phyloP scores from a whole-genome alignment of 768 basidiomycete genomes.

The Xerocomus brunneocitrinus region DNA sequence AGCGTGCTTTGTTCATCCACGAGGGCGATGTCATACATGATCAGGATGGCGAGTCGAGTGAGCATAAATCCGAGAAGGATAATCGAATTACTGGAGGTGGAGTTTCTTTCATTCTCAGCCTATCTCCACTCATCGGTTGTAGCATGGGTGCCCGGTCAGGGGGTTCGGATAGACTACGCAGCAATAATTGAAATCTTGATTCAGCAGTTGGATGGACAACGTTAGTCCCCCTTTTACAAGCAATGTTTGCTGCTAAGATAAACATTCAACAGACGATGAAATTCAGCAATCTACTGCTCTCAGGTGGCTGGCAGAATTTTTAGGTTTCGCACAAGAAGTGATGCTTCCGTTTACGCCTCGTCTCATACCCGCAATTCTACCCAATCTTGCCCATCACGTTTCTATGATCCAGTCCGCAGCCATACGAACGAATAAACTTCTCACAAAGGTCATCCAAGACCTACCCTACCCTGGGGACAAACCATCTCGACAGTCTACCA shows the following conservation, averaged over 20 bases:
- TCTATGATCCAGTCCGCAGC: constrained; percentile 86
- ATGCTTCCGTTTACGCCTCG: constrained; percentile 94
- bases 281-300: constrained; percentile 95
- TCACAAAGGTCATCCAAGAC: constrained; percentile 80
- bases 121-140: constrained; percentile 5
- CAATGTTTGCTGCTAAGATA: constrained; percentile 1
- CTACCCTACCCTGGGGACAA: constrained; percentile 69
- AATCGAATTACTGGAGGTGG: constrained; percentile 63
- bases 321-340: constrained; percentile 82
- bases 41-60: constrained; percentile 41
- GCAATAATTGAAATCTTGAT: constrained; percentile 93
- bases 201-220: constrained; percentile 77
- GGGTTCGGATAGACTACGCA: constrained; percentile 84
- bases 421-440: constrained; percentile 76
- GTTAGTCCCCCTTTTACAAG: constrained; percentile 41
- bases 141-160: constrained; percentile 94
- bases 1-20: constrained; percentile 53
- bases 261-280: constrained; percentile 60
- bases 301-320: constrained; percentile 87
- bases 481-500: constrained; percentile 19
- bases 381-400: constrained; percentile 90
- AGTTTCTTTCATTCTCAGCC: constrained; percentile 8
- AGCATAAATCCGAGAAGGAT: constrained; percentile 42
- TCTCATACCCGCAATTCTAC: constrained; percentile 87
- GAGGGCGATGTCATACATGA: constrained; percentile 39